phyloP scores from a whole-genome alignment of 2,329 filamentous ascomycete genomes.

The Aspergillus arachidicola region DNA sequence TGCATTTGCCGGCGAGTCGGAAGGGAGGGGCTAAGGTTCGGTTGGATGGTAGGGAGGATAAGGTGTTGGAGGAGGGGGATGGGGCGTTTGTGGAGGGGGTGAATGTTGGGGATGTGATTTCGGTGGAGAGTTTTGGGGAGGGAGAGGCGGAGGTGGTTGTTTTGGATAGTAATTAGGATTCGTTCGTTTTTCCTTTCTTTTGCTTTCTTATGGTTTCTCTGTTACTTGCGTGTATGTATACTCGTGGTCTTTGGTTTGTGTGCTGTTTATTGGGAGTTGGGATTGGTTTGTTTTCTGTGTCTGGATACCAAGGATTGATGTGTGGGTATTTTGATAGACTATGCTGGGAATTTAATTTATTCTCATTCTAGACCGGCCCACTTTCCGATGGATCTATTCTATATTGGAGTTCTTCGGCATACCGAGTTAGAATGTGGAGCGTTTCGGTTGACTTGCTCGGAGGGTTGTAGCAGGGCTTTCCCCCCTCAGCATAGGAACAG shows the following conservation, averaged over 20 bases:
- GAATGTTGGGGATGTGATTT: slow-evolving; percentile 64
- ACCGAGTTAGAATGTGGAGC: background rate
- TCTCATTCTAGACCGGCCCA: background rate
- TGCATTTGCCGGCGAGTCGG: slow-evolving; percentile 81
- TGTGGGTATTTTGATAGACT: background rate
- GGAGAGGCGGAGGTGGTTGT: slow-evolving; percentile 71
- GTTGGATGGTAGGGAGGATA: slow-evolving; percentile 66
- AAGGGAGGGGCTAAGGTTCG: slow-evolving; percentile 72
- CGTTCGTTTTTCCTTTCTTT: background rate
- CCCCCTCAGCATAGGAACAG: too few relatives aligned
- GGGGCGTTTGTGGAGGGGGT: slow-evolving; percentile 73
- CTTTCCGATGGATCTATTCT: background rate
- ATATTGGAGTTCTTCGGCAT: background rate
- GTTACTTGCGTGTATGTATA: background rate
- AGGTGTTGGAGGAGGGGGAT: slow-evolving; percentile 73
- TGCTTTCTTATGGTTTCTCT: background rate
- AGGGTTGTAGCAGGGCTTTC: too few relatives aligned
- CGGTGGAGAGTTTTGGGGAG: slow-evolving; percentile 68
- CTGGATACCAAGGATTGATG: background rate
- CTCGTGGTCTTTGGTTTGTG: too few relatives aligned
- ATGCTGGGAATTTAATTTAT: background rate
- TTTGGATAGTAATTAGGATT: slow-evolving; percentile 60
- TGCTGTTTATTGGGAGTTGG: background rate
- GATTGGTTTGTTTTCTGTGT: background rate
- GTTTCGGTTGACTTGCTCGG: too few relatives aligned